Percentiles rank a stretch among this genome's conserved stretches.
Conservation (phyloP, 306 rosid genomes). For the Potentilla sterilis region DNA sequence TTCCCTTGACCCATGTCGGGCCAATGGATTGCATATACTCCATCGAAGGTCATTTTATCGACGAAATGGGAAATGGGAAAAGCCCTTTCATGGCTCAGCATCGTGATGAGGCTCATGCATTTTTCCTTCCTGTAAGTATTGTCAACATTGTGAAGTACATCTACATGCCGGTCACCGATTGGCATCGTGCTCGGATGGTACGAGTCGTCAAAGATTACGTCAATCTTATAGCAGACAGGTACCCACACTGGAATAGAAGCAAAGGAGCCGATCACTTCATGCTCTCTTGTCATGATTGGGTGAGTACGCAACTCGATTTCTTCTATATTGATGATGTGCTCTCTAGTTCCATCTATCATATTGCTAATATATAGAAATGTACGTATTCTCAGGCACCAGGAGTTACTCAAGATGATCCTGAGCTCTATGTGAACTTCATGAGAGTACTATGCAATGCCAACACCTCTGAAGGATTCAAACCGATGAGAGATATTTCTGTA, state of each 20-base stretch:
- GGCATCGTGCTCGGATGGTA: constrained; percentile 40
- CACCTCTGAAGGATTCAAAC: constrained; percentile 57
- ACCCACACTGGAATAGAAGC: constrained; percentile 67
- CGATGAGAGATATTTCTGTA: constrained; percentile 49
- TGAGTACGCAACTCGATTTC: constrained; percentile 6
- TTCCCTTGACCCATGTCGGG: constrained; percentile 57
- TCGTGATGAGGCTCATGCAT: constrained; percentile 64
- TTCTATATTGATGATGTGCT: background rate
- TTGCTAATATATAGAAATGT: background rate
- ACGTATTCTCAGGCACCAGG: constrained; percentile 54
- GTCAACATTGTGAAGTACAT: constrained; percentile 39
- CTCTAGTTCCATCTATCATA: background rate
- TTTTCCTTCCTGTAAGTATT: constrained; percentile 61
- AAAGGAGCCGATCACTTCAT: constrained; percentile 71
- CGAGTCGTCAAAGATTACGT: constrained; percentile 50
- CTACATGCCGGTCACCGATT: constrained; percentile 43
- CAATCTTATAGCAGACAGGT: constrained; percentile 33
- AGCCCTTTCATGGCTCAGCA: constrained; percentile 50
- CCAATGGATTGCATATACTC: constrained; percentile 58
- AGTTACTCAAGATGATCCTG: constrained; percentile 24
- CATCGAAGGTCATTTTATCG: constrained; percentile 66
- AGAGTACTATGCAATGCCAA: constrained; percentile 75
- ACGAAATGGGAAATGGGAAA: constrained; percentile 40
- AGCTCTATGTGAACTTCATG: constrained; percentile 42
- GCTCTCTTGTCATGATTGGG: constrained; percentile 85